A percentile compares a stretch with the other conserved stretches of the same genome.
phyloP scores from a whole-genome alignment of 441 rosid species.

The Manihot esculenta region DNA sequence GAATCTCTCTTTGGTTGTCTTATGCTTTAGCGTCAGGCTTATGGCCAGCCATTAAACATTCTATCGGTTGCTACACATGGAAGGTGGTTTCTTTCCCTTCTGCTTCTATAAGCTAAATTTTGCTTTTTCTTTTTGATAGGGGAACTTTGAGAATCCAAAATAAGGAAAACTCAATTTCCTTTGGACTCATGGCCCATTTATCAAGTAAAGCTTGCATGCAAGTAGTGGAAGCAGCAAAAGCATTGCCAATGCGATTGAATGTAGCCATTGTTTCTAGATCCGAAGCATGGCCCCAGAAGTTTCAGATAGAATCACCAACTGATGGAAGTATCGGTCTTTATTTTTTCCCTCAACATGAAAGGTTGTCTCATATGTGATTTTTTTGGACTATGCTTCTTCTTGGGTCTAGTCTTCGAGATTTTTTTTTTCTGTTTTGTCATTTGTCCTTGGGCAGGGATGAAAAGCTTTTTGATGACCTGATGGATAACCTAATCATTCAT shows the following conservation, averaged over 20 bases:
- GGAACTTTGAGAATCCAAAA: slow-evolving; percentile 15
- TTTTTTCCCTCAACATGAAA: slow-evolving; percentile 16
- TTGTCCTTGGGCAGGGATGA: slow-evolving; percentile 14
- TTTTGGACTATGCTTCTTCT: neutral
- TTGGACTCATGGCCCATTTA: slow-evolving; percentile 16
- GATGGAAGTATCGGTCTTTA: slow-evolving; percentile 15
- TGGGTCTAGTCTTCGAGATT: neutral
- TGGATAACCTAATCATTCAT: slow-evolving; percentile 19
- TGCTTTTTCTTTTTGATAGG: neutral
- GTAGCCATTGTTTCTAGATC: neutral
- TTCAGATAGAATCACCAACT: neutral
- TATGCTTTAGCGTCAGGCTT: neutral
- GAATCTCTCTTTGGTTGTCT: neutral
- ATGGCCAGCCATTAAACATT: neutral
- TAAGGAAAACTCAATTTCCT: neutral
- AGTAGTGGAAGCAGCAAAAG: slow-evolving; percentile 2
- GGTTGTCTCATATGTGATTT: slow-evolving; percentile 1
- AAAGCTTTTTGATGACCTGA: slow-evolving; percentile 11
- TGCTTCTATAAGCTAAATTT: neutral
- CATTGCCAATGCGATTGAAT: slow-evolving; percentile 9
- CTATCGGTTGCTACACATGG: neutral
- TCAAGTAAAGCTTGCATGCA: slow-evolving; percentile 13
- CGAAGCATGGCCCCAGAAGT: slow-evolving; percentile 14
- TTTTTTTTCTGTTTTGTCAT: neutral
- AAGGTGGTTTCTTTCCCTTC: neutral